Evolutionary conservation across 495 filamentous ascomycete genomes (phyloP), one percentile per base, ranked within the genome.

Genomic region (Tuber calosporum): DNA sequence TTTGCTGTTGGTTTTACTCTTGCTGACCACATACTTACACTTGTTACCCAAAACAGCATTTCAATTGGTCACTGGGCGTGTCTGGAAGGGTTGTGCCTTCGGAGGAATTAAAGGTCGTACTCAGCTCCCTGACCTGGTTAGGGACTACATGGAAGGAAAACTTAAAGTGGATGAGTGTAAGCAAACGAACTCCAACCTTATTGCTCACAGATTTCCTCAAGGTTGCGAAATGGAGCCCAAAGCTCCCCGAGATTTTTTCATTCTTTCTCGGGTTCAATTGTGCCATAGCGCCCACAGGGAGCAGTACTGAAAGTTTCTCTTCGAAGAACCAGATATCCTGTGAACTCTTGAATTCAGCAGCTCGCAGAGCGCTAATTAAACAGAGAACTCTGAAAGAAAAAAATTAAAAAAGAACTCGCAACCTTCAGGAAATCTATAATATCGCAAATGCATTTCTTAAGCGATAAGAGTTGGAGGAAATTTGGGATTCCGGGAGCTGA

Each of bases 11-110:
- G 20, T 20, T 43, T 34, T 45, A 68, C 78, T 71, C 40, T 71
- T 36, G 72, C 43, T 45, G 22, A 38, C 26, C 68, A 69, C 73
- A 45, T 42, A 11, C 20, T 22, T 62, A 73, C 78, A 73, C 67
- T 79, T 82, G 73, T 81, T 80, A 72, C 69, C 75, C 66, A 72
- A 73, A 78, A 70, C 74, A 98, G 94, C 95, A 83, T 99, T 99
- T 89, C 95, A 98, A 86, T 87, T 99, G 70, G 95, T 99, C 76
- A 99, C 95, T 38, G 95, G 95, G 70, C 94, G 95, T 82, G 91
- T 96, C 73, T 99, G 95, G 95, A 96, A 92, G 83, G 95, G 95
- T 74, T 97, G 94, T 82, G 95, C 95, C 38, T 99, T 99, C 80
- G 95, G 95, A 77, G 95, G 95, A 74, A 93, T 99, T 86, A 99